Evolutionary conservation across 2,329 filamentous ascomycete species (phyloP), one percentile per base, ranked within the genome.

Genomic region (Claviceps paspali): DNA sequence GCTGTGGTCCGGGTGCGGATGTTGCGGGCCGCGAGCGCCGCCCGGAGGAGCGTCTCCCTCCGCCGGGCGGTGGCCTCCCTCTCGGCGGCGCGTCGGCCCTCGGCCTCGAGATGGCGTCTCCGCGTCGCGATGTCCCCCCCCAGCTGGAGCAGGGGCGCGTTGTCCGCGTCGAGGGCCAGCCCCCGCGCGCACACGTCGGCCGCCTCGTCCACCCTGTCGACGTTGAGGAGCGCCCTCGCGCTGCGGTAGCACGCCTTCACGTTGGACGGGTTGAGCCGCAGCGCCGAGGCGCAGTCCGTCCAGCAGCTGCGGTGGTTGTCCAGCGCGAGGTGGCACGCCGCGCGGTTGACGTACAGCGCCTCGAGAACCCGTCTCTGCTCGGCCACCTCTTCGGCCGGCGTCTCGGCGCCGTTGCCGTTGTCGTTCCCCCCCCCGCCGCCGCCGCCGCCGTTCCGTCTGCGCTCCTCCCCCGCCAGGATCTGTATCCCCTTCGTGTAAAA

Each of bases 181-280:
- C 87, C 91, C 5, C 76, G 70, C 4, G 70, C 63, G 51, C 81
- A 87, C 4, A 84, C 77, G 55, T 93, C 85, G 46, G 79, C 70
- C 2, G 91, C 87, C 61, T 95, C 86, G 17, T 63, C 57, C 39
- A 92, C 64, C 51, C 84, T 84, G 54, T 82, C 79, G 12, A 95
- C 73, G 1, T 79, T 75, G 19, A 93, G 64, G 39, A 93, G 71
- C 4, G 91, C 88, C 41, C 70, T 68, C 2, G 82, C 74, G 38
- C 82, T 86, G 44, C 91, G 81, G 60, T 92, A 98, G 61, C 79
- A 85, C 1, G 91, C 88, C 63, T 98, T 98, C 51, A 92, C 57
- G 56, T 94, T 95, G 35, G 56, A 57, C 3, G 78, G 70, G 59
- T 95, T 92, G 41, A 95, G 65, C 28, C 76, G 73, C 42, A 98